A percentile compares a stretch with the other conserved stretches of the same genome.
phyloP scores from a whole-genome alignment of 2,329 filamentous ascomycete species.

The Ceratocystiopsis brevicomis region DNA sequence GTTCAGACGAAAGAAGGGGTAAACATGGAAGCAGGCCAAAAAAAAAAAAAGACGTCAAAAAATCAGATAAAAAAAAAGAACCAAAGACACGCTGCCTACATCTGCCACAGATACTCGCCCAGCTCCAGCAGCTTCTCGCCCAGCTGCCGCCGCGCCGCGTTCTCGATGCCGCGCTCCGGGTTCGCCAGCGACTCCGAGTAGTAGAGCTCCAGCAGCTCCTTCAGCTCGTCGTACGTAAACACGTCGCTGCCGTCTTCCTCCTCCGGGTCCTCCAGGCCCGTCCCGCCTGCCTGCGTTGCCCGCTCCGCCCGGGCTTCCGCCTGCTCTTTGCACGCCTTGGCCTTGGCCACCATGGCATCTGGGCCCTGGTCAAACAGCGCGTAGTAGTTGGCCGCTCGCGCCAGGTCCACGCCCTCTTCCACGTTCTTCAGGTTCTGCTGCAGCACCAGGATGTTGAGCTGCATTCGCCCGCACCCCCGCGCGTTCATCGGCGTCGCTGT shows the following conservation, averaged over 20 bases:
- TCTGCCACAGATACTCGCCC: constrained; percentile 56
- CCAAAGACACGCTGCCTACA: constrained; percentile 11
- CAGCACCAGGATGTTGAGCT: constrained; percentile 82
- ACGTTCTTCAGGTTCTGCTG: constrained; percentile 96
- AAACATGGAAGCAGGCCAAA: no score
- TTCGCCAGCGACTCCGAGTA: constrained; percentile 49
- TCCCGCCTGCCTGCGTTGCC: constrained; percentile 11
- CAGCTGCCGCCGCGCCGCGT: constrained; percentile 48
- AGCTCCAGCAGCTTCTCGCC: constrained; percentile 52
- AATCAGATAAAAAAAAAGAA: no score
- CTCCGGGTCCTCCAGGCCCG: constrained; percentile 4
- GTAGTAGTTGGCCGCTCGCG: constrained; percentile 47
- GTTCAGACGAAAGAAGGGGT: no score
- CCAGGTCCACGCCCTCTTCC: constrained; percentile 48
- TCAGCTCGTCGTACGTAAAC: constrained; percentile 49
- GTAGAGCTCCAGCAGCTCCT: constrained; percentile 45
- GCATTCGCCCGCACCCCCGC: constrained; percentile 69
- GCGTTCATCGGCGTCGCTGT: constrained; percentile 68
- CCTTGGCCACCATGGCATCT: constrained; percentile 44
- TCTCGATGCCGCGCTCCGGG: constrained; percentile 46
- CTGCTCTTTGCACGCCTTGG: constrained; percentile 27
- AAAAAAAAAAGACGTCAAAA: no score
- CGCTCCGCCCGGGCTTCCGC: constrained; percentile 10
- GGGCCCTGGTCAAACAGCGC: constrained; percentile 46
- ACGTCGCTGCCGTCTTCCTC: constrained; percentile 16